Conservation (phyloP, 1,284 basidiomycete species). For the Lignosus rhinocerotis region DNA sequence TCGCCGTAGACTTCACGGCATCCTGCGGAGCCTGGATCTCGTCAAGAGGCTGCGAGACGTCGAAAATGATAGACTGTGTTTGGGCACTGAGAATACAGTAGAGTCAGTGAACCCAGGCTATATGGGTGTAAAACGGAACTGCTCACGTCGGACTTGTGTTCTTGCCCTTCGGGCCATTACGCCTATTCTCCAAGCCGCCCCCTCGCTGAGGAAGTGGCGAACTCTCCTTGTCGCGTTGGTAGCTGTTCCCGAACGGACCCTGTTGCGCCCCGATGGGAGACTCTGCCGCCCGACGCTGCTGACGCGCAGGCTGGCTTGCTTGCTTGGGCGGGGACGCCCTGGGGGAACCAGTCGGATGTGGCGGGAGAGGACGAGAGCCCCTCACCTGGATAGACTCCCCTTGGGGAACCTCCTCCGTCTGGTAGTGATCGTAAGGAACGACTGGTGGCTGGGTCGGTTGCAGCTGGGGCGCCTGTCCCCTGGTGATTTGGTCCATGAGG, state of each 20-base stretch:
- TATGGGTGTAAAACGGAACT: neutral
- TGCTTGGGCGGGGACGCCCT: constrained; percentile 65
- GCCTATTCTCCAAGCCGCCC: constrained; percentile 35
- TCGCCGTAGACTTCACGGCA: constrained; percentile 76
- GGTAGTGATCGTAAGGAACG: constrained; percentile 44
- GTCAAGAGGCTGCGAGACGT: constrained; percentile 67
- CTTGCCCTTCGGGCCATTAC: constrained; percentile 48
- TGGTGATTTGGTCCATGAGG: constrained; percentile 67
- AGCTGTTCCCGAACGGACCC: constrained; percentile 34
- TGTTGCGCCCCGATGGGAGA: constrained; percentile 44
- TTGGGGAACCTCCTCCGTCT: constrained; percentile 44
- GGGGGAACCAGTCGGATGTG: constrained; percentile 57
- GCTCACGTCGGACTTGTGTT: constrained; percentile 57
- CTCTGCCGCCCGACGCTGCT: constrained; percentile 34
- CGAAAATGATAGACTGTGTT: constrained; percentile 67
- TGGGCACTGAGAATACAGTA: constrained; percentile 16
- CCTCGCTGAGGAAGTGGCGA: constrained; percentile 58
- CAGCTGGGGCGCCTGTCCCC: constrained; percentile 45
- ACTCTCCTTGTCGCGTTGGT: constrained; percentile 63
- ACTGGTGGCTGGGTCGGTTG: constrained; percentile 36
- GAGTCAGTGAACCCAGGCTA: neutral
- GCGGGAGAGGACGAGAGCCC: constrained; percentile 50
- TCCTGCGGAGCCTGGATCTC: constrained; percentile 74
- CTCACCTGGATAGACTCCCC: constrained; percentile 44
- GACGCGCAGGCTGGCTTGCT: constrained; percentile 26